phyloP scores from a whole-genome alignment of 306 rosid species.

The Gastrolobium bilobum region DNA sequence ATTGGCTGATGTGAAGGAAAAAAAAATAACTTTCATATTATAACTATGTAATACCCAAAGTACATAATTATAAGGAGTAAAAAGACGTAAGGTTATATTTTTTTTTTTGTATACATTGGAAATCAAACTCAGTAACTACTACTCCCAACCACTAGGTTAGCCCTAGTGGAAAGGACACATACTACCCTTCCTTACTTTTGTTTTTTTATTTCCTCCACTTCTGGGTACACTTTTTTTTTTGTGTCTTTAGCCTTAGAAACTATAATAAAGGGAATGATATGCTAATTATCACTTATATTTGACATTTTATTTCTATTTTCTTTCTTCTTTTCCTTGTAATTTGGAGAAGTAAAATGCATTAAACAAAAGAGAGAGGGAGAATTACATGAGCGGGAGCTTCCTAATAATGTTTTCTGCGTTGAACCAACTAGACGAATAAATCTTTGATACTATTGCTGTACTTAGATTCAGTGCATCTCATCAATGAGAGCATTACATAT shows the following conservation, averaged over 20 bases:
- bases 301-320: constrained; percentile 12
- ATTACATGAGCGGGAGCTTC: not conserved
- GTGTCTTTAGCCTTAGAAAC: not conserved
- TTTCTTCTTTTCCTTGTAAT: constrained; percentile 23
- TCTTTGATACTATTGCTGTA: too few relatives aligned
- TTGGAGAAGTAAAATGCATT: constrained; percentile 14
- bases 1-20: too few relatives aligned
- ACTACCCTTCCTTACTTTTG: not conserved
- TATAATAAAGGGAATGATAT: constrained; percentile 22
- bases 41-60: too few relatives aligned
- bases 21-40: too few relatives aligned
- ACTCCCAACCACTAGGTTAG: too few relatives aligned
- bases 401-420: not conserved
- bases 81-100: too few relatives aligned
- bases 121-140: too few relatives aligned
- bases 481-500: too few relatives aligned
- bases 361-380: not conserved
- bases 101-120: too few relatives aligned
- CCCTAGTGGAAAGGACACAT: too few relatives aligned
- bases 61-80: too few relatives aligned
- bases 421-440: not conserved
- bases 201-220: not conserved
- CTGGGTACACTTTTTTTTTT: not conserved
- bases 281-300: constrained; percentile 15
- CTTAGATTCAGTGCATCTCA: too few relatives aligned